Percentiles rank a stretch among this genome's conserved stretches.
Evolutionary conservation across 2,329 filamentous ascomycete species (phyloP).

Genomic region (Penicillium aurantiogriseum): DNA sequence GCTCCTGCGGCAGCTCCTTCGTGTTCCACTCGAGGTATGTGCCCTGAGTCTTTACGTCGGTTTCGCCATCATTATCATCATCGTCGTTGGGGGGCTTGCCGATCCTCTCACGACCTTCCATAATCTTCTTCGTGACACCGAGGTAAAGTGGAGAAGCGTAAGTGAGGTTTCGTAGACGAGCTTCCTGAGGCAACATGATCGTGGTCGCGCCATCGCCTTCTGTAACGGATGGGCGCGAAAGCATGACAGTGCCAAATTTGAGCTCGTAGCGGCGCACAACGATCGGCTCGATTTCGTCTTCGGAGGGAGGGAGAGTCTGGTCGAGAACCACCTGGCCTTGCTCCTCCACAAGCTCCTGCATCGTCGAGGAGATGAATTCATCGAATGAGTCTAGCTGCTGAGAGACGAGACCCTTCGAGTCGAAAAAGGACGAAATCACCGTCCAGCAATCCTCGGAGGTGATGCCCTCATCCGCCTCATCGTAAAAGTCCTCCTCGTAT

Average conservation of each 20-base stretch:
- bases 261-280: conserved; percentile 91
- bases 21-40: conserved; percentile 51
- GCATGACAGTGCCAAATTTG: conserved; percentile 85
- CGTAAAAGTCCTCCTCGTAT: conserved; percentile 69
- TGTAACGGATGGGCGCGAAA: conserved; percentile 85
- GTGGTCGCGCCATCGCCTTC: conserved; percentile 88
- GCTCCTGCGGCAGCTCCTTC: conserved; percentile 45
- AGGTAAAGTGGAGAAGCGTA: conserved; percentile 91
- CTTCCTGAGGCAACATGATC: conserved; percentile 88
- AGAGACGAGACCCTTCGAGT: conserved; percentile 90
- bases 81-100: conserved; percentile 64
- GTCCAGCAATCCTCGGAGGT: conserved; percentile 98
- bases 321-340: conserved; percentile 91
- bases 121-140: conserved; percentile 80
- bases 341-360: conserved; percentile 92
- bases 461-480: conserved; percentile 69
- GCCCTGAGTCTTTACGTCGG: conserved; percentile 46
- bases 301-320: conserved; percentile 76
- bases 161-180: conserved; percentile 89
- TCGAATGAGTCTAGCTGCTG: conserved; percentile 99
- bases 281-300: conserved; percentile 71
- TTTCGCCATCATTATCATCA: conserved; percentile 53
- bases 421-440: conserved; percentile 96
- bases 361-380: conserved; percentile 90
- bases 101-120: conserved; percentile 73